phyloP scores from a whole-genome alignment of 805 yeast genomes.

The Lipomyces starkeyi region DNA sequence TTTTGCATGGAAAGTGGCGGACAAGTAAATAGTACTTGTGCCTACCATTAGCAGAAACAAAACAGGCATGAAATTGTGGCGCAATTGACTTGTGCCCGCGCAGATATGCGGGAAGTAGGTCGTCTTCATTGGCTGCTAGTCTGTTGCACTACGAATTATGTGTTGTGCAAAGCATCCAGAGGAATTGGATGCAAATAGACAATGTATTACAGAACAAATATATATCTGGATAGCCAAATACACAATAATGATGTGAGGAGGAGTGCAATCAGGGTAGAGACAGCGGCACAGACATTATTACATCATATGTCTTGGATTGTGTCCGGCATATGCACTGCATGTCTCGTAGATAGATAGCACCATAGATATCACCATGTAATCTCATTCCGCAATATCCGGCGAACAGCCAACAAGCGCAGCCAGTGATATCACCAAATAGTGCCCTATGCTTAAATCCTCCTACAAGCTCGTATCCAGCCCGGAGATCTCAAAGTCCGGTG shows the following conservation, averaged over 20 bases:
- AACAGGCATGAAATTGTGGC: neutral
- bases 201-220: neutral
- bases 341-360: conserved; percentile 4
- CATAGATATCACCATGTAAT: neutral
- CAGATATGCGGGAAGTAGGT: too few relatives aligned
- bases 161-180: neutral
- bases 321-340: neutral
- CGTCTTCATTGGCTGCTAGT: neutral
- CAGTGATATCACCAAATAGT: neutral
- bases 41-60: neutral
- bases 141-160: neutral
- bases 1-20: neutral
- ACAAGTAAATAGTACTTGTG: neutral
- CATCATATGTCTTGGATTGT: neutral
- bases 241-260: neutral
- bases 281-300: neutral
- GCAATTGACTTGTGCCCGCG: neutral
- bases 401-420: neutral
- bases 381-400: neutral
- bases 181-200: neutral
- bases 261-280: neutral
- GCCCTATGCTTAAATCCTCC: too few relatives aligned
- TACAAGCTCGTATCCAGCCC: too few relatives aligned
- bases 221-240: neutral
- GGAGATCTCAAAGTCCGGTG: too few relatives aligned